Base-by-base conservation (phyloP, 2,329 filamentous ascomycete genomes). In the Nemania serpens region DNA sequence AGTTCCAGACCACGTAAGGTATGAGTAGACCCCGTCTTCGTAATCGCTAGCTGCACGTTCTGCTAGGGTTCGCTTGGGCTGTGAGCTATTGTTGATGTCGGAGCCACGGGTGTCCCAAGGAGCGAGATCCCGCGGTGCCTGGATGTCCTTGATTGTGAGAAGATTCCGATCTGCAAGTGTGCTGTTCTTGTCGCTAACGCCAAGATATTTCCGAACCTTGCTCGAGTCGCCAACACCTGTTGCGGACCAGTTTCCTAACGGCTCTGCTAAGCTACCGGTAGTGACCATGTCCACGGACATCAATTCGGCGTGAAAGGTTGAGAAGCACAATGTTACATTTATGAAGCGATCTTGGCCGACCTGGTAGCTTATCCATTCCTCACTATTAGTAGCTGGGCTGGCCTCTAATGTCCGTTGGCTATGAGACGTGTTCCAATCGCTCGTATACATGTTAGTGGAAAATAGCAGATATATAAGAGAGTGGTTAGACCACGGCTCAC, bases 271-370 rank as follows among this genome's bases (percentile, higher is more conserved):
- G 2, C 15, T 45, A 7, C 50, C 50, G 18, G 25, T 34, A 7
- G 39, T 25, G 4, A 20, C 17, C 25, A 42, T 42, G 17, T 45
- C 22, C 6, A 53, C 37, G 9, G 13, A 34, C n/a, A 39, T 5
- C 5, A 53, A 22, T 17, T 18, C 25, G 10, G 39, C 25, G 22
- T 53, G 10, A 36, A 43, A 45, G 9, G 12, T 34, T 4, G 50
- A 53, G 25, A 53, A 53, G 39, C 50, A 53, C 12, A 53, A n/a
- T 4, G 50, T 33, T 4, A 34, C 39, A 11, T 53, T 34, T 10
- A 53, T 13, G n/a, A 43, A 43, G 2, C 50, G 37, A 36, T 34
- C 50, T 5, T 33, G 13, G 37, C 18, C 4, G 3, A 53, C 43
- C n/a, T 53, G 22, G 25, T 33, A 43, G 22, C 37, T 53, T 4